These are phyloP conservation scores for Lactifluus volemus DNA, from an alignment of 768 basidiomycete genomes.

Conservation along the genomic window DNA sequence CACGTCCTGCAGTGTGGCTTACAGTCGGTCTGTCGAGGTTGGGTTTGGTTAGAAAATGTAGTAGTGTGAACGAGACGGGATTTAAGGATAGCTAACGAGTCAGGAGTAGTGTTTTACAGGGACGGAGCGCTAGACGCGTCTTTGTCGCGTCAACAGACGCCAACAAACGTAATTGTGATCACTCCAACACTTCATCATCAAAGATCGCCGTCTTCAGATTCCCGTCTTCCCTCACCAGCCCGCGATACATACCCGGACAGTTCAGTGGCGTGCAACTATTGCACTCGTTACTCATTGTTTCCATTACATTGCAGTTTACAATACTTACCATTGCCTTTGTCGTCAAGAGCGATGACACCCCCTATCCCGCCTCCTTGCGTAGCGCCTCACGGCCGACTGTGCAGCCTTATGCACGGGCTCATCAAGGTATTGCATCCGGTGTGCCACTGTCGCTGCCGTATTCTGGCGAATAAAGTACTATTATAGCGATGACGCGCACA, in stretches of 20 bases:
- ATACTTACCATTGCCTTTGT: slow-evolving; percentile 52
- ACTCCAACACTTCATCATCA: slow-evolving; percentile 45
- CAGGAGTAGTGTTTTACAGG: neutral
- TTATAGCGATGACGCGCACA: neutral
- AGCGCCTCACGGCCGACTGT: slow-evolving; percentile 50
- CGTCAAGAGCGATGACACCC: slow-evolving; percentile 68
- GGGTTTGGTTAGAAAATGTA: no score
- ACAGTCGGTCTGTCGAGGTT: neutral
- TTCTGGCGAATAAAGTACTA: slow-evolving; percentile 73
- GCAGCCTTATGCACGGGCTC: slow-evolving; percentile 53
- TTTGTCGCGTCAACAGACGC: slow-evolving; percentile 5
- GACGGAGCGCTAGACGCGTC: slow-evolving; percentile 4
- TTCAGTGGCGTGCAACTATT: slow-evolving; percentile 68
- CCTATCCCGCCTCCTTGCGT: slow-evolving; percentile 50
- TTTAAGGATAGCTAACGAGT: neutral
- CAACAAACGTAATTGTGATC: neutral
- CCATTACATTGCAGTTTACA: neutral
- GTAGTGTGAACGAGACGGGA: no score
- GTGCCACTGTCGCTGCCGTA: slow-evolving; percentile 57
- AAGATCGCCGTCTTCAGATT: slow-evolving; percentile 71
- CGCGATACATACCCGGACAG: slow-evolving; percentile 77
- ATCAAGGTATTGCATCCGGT: slow-evolving; percentile 50
- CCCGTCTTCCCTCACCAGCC: slow-evolving; percentile 62
- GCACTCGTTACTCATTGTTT: neutral
- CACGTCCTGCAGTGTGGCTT: neutral